Conservation (phyloP, 257 asterid species). For the Jacaranda mimosifolia region DNA sequence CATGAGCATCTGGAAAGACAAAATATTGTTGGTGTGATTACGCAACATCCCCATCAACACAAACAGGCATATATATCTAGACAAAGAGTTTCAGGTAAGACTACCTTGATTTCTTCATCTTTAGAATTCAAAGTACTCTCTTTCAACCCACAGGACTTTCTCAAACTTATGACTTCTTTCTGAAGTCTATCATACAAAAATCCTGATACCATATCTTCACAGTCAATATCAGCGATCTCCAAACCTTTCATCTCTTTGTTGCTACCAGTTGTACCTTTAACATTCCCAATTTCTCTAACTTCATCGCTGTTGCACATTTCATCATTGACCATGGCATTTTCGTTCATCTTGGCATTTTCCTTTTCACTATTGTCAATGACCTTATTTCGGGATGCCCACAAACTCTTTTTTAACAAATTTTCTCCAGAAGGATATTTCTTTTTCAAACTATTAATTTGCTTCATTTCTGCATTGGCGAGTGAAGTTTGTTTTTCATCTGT, state of each 20-base stretch:
- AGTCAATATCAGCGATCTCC: conserved; percentile 38
- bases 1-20: conserved; percentile 60
- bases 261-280: conserved; percentile 31
- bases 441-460: conserved; percentile 36
- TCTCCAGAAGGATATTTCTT: conserved; percentile 54
- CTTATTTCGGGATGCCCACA: conserved; percentile 73
- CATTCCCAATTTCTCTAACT: conserved; percentile 38
- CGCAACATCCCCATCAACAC: conserved; percentile 13
- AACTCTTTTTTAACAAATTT: conserved; percentile 48
- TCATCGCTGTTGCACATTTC: conserved; percentile 39
- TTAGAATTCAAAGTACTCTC: conserved; percentile 59
- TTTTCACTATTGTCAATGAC: conserved; percentile 54
- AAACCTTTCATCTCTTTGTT: conserved; percentile 42
- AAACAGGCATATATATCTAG: neutral
- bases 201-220: conserved; percentile 81
- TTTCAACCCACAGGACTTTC: conserved; percentile 69
- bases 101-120: conserved; percentile 85
- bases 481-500: conserved; percentile 35
- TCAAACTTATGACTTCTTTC: conserved; percentile 79
- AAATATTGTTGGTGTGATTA: conserved; percentile 9
- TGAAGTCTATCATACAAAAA: conserved; percentile 84
- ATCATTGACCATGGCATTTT: conserved; percentile 37
- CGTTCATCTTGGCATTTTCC: conserved; percentile 66
- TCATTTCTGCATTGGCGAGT: conserved; percentile 36
- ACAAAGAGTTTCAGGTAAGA: neutral